Conservation (phyloP, 441 rosid genomes). For the Aquilaria agallochum region DNA sequence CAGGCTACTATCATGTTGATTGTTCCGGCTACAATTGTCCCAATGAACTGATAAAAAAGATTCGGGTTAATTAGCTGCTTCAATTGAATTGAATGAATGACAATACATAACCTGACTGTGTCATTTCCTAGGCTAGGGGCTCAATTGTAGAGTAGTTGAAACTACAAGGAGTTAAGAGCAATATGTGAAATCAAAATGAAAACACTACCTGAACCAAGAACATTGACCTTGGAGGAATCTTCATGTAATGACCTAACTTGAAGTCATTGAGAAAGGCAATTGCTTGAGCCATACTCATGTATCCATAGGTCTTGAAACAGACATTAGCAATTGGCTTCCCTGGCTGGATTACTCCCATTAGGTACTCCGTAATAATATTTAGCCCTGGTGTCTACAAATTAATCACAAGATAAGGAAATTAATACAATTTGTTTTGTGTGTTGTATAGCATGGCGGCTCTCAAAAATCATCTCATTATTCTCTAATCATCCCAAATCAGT, state of each 20-base stretch:
- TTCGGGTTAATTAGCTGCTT: no score
- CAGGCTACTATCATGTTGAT: conserved; percentile 35
- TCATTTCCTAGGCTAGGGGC: not conserved
- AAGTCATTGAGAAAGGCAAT: conserved; percentile 53
- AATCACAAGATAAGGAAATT: not conserved
- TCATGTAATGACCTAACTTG: conserved; percentile 73
- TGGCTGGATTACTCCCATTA: conserved; percentile 43
- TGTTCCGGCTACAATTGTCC: conserved; percentile 49
- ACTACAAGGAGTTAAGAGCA: not conserved
- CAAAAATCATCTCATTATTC: no score
- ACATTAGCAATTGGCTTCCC: conserved; percentile 63
- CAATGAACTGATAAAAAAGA: conserved; percentile 29
- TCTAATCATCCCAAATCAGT: no score
- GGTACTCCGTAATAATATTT: conserved; percentile 51
- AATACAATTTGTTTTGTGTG: no score
- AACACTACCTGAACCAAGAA: conserved; percentile 50
- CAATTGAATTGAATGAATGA: not conserved
- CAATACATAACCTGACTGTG: not conserved
- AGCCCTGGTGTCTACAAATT: conserved; percentile 44
- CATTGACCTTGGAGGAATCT: conserved; percentile 66
- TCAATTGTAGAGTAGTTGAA: not conserved
- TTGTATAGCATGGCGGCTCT: no score
- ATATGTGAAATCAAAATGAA: not conserved
- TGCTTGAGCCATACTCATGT: conserved; percentile 63
- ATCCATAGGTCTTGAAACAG: conserved; percentile 59